These are phyloP conservation scores for Stylonectria norvegica DNA, from an alignment of 2,329 filamentous ascomycete species.

Conservation along the genomic window DNA sequence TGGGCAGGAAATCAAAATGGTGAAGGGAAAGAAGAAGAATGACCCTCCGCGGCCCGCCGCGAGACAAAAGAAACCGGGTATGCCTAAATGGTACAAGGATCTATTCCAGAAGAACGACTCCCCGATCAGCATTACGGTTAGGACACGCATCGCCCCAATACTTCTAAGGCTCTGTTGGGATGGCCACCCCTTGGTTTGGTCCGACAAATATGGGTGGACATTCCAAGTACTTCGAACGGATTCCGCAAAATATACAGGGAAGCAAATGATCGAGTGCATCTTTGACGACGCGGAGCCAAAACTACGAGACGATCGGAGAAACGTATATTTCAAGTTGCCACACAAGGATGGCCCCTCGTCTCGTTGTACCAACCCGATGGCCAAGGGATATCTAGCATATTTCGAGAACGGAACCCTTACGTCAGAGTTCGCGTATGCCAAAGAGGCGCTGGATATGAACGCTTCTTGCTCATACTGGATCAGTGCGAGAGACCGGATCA, in stretches of 20 bases:
- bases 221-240: conserved; percentile 70
- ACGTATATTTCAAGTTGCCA: conserved; percentile 86
- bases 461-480: conserved; percentile 99
- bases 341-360: conserved; percentile 91
- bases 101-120: conserved; percentile 68
- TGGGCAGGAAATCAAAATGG: conserved; percentile 86
- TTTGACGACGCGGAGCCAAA: conserved; percentile 70
- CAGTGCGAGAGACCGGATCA: conserved; percentile 88
- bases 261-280: conserved; percentile 70
- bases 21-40: conserved; percentile 83
- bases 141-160: conserved; percentile 82
- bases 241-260: conserved; percentile 60
- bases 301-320: conserved; percentile 62
- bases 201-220: conserved; percentile 88
- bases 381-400: conserved; percentile 85
- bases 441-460: conserved; percentile 96
- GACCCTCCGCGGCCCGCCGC: conserved; percentile 74
- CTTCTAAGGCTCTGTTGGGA: conserved; percentile 86
- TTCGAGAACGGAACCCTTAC: conserved; percentile 87
- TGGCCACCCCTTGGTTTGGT: conserved; percentile 86
- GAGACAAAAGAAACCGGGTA: conserved; percentile 88
- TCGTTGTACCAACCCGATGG: conserved; percentile 81
- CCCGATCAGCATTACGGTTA: conserved; percentile 74
- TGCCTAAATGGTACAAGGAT: conserved; percentile 95
- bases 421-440: conserved; percentile 85